phyloP scores from a whole-genome alignment of 306 rosid species.

The Leucaena leucocephala region DNA sequence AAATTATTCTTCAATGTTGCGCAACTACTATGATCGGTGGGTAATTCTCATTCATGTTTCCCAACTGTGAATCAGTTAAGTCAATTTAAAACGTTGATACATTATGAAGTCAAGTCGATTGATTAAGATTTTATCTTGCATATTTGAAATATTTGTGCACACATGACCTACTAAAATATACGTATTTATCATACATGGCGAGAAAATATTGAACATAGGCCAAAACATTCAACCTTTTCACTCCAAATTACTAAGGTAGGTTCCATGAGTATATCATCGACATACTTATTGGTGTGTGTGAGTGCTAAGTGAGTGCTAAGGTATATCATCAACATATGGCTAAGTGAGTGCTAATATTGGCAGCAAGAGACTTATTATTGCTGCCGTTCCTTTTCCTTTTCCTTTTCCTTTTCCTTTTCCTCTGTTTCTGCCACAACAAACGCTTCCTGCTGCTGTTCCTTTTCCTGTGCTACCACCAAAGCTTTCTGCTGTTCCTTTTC shows the following conservation, averaged over 20 bases:
- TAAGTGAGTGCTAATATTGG: slow-evolving; percentile 26
- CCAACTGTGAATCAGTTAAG: background rate
- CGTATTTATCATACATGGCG: background rate
- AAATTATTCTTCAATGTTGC: background rate
- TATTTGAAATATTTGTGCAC: background rate
- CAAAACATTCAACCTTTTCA: background rate
- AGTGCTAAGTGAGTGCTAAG: too few relatives aligned
- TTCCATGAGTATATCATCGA: background rate
- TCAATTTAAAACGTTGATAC: background rate
- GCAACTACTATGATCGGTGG: background rate
- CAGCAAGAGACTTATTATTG: background rate
- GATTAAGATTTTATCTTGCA: background rate
- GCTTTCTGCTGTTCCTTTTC: slow-evolving; percentile 33
- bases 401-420: background rate
- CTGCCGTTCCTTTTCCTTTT: background rate
- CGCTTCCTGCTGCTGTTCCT: slow-evolving; percentile 24
- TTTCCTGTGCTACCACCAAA: background rate
- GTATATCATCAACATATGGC: background rate
- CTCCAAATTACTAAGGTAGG: background rate
- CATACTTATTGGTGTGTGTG: slow-evolving; percentile 4
- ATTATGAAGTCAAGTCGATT: background rate
- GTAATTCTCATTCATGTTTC: background rate
- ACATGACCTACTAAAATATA: background rate
- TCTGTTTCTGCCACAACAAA: background rate
- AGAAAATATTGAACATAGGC: background rate